Percentiles rank a stretch among this genome's conserved stretches.
Conservation (phyloP, 2,329 filamentous ascomycete species). For the Scedosporium aurantiacum region DNA sequence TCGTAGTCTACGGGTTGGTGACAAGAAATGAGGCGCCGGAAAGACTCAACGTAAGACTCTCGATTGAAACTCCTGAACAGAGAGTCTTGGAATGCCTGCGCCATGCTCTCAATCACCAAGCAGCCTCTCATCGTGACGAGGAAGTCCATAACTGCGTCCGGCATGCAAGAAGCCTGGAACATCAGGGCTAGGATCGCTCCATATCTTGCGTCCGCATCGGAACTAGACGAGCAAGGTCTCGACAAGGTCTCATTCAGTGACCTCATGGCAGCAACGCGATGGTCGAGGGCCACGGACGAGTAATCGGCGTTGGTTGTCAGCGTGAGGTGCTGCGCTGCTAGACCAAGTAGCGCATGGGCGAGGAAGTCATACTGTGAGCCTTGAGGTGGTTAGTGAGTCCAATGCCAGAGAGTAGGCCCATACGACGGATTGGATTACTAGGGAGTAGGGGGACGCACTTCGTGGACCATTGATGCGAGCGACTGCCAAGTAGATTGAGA, state of each 20-base stretch:
- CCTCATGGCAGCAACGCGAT: constrained; percentile 26
- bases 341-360: constrained; percentile 29
- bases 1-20: neutral
- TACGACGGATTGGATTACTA: too few species aligned
- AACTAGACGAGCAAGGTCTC: constrained; percentile 15
- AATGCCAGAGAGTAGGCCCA: neutral
- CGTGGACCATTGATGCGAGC: constrained; percentile 1
- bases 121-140: constrained; percentile 27
- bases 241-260: constrained; percentile 23
- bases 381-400: neutral
- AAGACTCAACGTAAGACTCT: neutral
- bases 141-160: constrained; percentile 28
- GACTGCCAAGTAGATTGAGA: neutral
- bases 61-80: neutral
- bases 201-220: constrained; percentile 25
- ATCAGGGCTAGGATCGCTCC: constrained; percentile 24
- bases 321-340: constrained; percentile 27
- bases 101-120: neutral
- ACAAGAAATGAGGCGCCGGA: neutral
- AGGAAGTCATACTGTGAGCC: constrained; percentile 28
- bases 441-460: neutral
- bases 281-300: constrained; percentile 19
- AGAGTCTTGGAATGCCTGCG: neutral
- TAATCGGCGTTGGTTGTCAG: constrained; percentile 15
- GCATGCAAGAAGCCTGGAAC: constrained; percentile 27